Percentiles rank a stretch among this genome's conserved stretches.
Conservation (phyloP, 1,139 yeast genomes). For the Suhomyces panamericanus region DNA sequence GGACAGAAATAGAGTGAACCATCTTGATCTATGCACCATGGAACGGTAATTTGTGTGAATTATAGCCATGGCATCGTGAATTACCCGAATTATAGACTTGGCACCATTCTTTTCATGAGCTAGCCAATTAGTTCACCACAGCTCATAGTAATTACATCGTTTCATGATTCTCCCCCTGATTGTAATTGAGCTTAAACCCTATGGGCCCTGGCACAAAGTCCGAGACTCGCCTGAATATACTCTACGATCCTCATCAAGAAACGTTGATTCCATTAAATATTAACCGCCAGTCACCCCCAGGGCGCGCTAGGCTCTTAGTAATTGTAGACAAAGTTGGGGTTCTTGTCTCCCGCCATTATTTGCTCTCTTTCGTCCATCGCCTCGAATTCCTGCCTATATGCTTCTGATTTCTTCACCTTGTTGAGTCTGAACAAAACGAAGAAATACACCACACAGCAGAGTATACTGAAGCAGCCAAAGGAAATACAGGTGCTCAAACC, state of each 20-base stretch:
- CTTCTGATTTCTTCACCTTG: constrained; percentile 37
- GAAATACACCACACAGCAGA: constrained; percentile 46
- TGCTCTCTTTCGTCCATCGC: constrained; percentile 47
- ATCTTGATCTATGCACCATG: too few relatives aligned
- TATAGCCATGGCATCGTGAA: too few relatives aligned
- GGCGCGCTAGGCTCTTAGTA: constrained; percentile 23
- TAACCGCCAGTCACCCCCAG: not conserved
- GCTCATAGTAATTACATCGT: too few relatives aligned
- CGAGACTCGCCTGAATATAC: too few relatives aligned
- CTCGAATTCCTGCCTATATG: constrained; percentile 45
- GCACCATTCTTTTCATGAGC: too few relatives aligned
- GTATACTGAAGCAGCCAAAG: constrained; percentile 51
- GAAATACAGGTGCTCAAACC: constrained; percentile 60
- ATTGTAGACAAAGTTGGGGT: constrained; percentile 55
- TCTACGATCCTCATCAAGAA: not conserved
- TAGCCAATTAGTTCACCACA: too few relatives aligned
- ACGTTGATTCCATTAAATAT: not conserved
- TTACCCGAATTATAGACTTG: too few relatives aligned
- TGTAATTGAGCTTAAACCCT: too few relatives aligned
- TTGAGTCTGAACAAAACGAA: constrained; percentile 41
- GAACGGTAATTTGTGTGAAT: too few relatives aligned
- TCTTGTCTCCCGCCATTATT: constrained; percentile 60
- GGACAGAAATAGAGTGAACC: too few relatives aligned
- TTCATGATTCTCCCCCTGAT: too few relatives aligned
- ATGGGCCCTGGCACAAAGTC: too few relatives aligned